A percentile compares a stretch with the other conserved stretches of the same genome.
These are phyloP conservation scores for Venturia effusa DNA, from an alignment of 2,329 filamentous ascomycete species.

Conservation along the genomic window DNA sequence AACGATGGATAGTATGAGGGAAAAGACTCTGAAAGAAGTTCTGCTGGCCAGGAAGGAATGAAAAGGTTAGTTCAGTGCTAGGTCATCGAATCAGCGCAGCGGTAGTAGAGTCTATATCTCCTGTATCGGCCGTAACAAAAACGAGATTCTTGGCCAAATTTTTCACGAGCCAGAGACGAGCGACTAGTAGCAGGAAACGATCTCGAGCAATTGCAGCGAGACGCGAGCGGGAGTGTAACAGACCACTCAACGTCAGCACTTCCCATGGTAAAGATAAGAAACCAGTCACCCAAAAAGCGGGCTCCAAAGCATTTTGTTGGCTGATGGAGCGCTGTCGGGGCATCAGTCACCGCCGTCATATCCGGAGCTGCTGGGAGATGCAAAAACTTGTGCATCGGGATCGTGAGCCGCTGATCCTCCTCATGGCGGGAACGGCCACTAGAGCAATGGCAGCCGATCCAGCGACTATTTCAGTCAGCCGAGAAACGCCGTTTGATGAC, in stretches of 20 bases:
- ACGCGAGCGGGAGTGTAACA: neutral
- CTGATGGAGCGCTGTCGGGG: neutral
- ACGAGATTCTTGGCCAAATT: neutral
- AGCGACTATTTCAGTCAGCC: neutral
- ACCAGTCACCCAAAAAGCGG: neutral
- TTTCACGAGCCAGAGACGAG: neutral
- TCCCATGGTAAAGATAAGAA: neutral
- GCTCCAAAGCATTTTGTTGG: neutral
- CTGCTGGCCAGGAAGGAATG: neutral
- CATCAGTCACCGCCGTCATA: neutral
- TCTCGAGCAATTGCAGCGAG: neutral
- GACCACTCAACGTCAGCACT: neutral
- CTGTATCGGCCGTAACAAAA: neutral
- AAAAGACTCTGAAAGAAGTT: neutral
- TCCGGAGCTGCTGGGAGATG: neutral
- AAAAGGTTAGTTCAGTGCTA: neutral
- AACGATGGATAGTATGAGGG: neutral
- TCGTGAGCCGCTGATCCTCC: neutral
- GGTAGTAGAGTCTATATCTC: neutral
- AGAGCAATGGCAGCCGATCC: neutral
- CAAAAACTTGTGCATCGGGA: neutral
- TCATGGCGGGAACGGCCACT: neutral
- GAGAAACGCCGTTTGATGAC: neutral
- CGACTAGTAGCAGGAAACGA: too few relatives aligned
- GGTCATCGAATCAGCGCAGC: neutral